A percentile compares a stretch with the other conserved stretches of the same genome.
Conservation (phyloP, 2,329 filamentous ascomycete species). For the Penicillium sp. region DNA sequence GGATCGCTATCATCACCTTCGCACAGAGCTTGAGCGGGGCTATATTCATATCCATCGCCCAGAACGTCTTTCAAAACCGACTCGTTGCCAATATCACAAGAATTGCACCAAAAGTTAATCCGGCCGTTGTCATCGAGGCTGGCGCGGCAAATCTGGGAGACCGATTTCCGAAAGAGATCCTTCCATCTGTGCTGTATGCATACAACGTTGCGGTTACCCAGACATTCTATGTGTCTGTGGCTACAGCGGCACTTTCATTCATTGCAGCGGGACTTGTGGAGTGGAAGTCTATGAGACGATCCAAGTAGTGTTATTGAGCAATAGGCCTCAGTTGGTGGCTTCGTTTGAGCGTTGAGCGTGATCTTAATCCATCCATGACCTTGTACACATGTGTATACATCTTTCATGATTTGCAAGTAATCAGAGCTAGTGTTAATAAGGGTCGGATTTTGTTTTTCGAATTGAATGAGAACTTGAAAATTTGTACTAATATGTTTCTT, state of each 20-base stretch:
- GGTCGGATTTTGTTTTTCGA: background rate
- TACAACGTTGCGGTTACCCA: conserved; percentile 39
- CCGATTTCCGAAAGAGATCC: conserved; percentile 22
- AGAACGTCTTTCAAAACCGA: conserved; percentile 38
- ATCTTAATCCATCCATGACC: background rate
- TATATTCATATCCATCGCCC: conserved; percentile 36
- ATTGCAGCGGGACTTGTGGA: conserved; percentile 34
- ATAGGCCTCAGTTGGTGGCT: background rate
- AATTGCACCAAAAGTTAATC: conserved; percentile 26
- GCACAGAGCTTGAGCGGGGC: conserved; percentile 37
- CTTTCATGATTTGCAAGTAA: background rate
- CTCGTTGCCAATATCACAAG: conserved; percentile 26
- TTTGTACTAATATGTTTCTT: no score
- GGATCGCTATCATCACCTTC: conserved; percentile 37
- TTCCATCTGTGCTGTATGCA: conserved; percentile 31
- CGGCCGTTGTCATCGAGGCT: conserved; percentile 26
- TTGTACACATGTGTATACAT: background rate
- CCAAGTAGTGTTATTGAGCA: conserved; percentile 4
- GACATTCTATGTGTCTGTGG: conserved; percentile 38
- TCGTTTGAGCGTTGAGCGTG: background rate
- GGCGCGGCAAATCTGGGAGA: conserved; percentile 37
- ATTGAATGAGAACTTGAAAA: background rate
- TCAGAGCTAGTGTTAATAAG: background rate
- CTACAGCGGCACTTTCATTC: conserved; percentile 30
- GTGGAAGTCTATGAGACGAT: conserved; percentile 38